phyloP scores from a whole-genome alignment of 23 red algal genomes.

The Cyanidium caldarium region DNA sequence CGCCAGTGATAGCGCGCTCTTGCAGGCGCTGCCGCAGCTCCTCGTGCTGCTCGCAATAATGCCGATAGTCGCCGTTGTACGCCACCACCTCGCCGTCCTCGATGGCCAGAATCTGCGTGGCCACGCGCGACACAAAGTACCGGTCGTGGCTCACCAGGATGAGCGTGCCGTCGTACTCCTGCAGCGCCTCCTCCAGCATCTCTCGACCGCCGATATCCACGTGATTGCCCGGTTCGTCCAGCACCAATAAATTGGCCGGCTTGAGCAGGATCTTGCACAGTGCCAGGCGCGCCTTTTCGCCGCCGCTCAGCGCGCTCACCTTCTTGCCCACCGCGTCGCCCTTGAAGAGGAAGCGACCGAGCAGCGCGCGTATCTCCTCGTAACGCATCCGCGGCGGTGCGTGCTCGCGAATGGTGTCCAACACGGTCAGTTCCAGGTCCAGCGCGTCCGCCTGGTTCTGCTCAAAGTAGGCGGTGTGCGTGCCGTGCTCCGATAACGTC shows the following conservation, averaged over 20 bases:
- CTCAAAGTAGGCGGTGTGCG: constrained; percentile 70
- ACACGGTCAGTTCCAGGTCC: constrained; percentile 57
- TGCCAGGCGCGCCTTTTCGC: constrained; percentile 88
- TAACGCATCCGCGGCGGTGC: constrained; percentile 53
- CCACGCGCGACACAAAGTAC: constrained; percentile 91
- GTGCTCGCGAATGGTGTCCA: constrained; percentile 47
- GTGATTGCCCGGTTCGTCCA: constrained; percentile 97
- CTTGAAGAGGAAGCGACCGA: constrained; percentile 95
- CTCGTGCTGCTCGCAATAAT: constrained; percentile 77
- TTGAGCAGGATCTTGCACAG: constrained; percentile 87
- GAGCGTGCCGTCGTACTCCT: constrained; percentile 88
- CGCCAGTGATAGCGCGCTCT: constrained; percentile 60
- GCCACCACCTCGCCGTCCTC: constrained; percentile 61
- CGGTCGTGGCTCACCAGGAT: constrained; percentile 91
- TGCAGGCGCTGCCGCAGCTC: constrained; percentile 41
- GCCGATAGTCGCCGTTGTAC: constrained; percentile 90
- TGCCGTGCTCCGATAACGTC: constrained; percentile 29
- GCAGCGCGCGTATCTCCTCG: constrained; percentile 82
- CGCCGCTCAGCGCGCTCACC: constrained; percentile 70
- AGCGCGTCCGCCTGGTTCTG: constrained; percentile 98
- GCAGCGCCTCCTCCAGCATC: constrained; percentile 92
- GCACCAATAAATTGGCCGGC: constrained; percentile 81
- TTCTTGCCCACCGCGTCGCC: constrained; percentile 84
- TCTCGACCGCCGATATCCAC: constrained; percentile 77
- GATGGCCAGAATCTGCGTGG: constrained; percentile 71